phyloP scores from a whole-genome alignment of 257 asterid genomes.

The Mitragyna speciosa region DNA sequence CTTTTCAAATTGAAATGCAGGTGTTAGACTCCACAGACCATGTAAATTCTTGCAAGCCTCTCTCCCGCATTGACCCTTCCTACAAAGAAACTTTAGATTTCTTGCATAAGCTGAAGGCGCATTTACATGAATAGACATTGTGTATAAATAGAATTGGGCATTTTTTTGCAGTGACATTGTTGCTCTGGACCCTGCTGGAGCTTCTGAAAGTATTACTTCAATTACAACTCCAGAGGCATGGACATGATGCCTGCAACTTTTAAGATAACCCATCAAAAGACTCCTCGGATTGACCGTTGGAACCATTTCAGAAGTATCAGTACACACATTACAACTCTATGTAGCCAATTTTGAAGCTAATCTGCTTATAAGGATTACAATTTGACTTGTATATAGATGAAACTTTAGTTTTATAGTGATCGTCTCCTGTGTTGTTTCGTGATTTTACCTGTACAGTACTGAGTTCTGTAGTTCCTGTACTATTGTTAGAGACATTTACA shows the following conservation, averaged over 20 bases:
- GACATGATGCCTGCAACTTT: neutral
- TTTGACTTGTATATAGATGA: neutral
- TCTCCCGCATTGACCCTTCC: constrained; percentile 80
- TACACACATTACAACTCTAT: no score
- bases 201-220: neutral
- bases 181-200: neutral
- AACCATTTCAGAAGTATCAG: neutral
- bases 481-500: neutral
- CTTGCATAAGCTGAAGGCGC: constrained; percentile 69
- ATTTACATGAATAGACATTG: constrained; percentile 21
- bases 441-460: constrained; percentile 4
- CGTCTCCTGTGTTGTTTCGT: neutral
- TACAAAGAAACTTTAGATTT: constrained; percentile 81
- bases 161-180: neutral
- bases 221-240: neutral
- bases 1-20: constrained; percentile 38
- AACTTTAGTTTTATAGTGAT: neutral
- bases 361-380: neutral
- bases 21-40: constrained; percentile 96
- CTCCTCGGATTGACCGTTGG: neutral
- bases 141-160: constrained; percentile 18
- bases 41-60: constrained; percentile 93
- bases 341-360: constrained; percentile 2
- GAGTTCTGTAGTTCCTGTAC: neutral
- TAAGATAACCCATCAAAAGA: neutral